Percentiles rank a stretch among this genome's conserved stretches.
These are phyloP conservation scores for Cladosporium sp. DNA, from an alignment of 2,329 filamentous ascomycete genomes.

Conservation along the genomic window DNA sequence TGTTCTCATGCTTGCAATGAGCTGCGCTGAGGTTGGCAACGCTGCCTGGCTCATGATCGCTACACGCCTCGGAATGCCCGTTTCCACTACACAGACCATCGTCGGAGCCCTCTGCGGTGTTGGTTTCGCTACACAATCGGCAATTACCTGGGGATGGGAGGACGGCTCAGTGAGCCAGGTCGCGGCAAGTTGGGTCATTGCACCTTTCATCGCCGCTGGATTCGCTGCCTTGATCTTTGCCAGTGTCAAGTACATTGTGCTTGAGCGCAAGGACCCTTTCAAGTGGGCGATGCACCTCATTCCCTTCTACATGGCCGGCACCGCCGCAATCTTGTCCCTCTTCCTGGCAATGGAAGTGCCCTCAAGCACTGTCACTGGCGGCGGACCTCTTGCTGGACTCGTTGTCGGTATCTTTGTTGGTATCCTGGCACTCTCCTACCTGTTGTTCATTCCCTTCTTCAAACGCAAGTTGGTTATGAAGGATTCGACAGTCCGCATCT, in stretches of 20 bases:
- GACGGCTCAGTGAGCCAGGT: slow-evolving; percentile 46
- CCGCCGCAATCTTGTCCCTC: slow-evolving; percentile 52
- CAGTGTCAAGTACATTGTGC: slow-evolving; percentile 50
- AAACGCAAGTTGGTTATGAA: slow-evolving; percentile 61
- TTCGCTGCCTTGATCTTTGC: slow-evolving; percentile 53
- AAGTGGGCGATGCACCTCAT: slow-evolving; percentile 53
- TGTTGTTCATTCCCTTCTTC: slow-evolving; percentile 63
- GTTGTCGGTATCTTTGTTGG: slow-evolving; percentile 57
- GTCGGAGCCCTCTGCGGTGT: slow-evolving; percentile 52
- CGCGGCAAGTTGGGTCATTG: slow-evolving; percentile 43
- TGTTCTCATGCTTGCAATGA: slow-evolving; percentile 54
- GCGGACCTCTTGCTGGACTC: slow-evolving; percentile 53
- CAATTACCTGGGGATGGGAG: slow-evolving; percentile 42
- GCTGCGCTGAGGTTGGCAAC: slow-evolving; percentile 43
- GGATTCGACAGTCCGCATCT: slow-evolving; percentile 62
- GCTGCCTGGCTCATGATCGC: slow-evolving; percentile 57
- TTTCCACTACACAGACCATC: slow-evolving; percentile 62
- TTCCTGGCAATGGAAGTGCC: slow-evolving; percentile 56
- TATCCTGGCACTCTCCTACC: slow-evolving; percentile 51
- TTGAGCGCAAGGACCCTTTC: slow-evolving; percentile 50
- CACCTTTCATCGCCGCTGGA: slow-evolving; percentile 47
- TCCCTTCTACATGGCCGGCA: slow-evolving; percentile 50
- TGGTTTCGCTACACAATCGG: slow-evolving; percentile 32
- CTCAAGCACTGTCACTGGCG: neutral
- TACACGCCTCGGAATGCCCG: slow-evolving; percentile 57